Conservation (phyloP, 768 basidiomycete genomes). For the Leucosporidium scottii region DNA sequence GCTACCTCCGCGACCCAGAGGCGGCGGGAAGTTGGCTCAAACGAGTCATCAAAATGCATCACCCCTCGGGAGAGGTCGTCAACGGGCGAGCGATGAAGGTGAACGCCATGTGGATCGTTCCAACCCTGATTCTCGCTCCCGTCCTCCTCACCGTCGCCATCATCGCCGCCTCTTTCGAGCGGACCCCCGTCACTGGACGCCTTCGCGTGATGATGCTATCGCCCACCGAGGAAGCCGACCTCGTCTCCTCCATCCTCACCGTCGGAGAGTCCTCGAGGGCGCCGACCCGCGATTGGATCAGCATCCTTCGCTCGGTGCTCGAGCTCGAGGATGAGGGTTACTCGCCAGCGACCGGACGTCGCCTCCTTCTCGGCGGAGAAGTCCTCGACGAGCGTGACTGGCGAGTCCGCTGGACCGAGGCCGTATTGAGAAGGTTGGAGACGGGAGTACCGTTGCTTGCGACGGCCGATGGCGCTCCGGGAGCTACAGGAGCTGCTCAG, state of each 20-base stretch:
- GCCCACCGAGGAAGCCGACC: conserved; percentile 29
- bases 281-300: conserved; percentile 31
- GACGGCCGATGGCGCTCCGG: conserved; percentile 33
- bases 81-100: conserved; percentile 7
- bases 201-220: conserved; percentile 33
- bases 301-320: conserved; percentile 31
- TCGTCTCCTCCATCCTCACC: conserved; percentile 27
- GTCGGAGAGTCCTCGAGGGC: background rate
- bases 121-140: conserved; percentile 24
- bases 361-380: conserved; percentile 37
- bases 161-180: conserved; percentile 25
- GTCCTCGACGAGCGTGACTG: conserved; percentile 73
- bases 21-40: background rate
- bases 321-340: conserved; percentile 28
- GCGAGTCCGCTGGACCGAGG: conserved; percentile 79
- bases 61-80: background rate
- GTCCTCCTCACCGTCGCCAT: conserved; percentile 31
- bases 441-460: conserved; percentile 61
- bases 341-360: conserved; percentile 12
- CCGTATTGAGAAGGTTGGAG: conserved; percentile 72
- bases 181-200: conserved; percentile 34
- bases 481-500: background rate
- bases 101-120: conserved; percentile 25
- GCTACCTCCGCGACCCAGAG: conserved; percentile 11
- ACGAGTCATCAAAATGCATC: background rate